A percentile compares a stretch with the other conserved stretches of the same genome.
phyloP scores from a whole-genome alignment of 2,329 filamentous ascomycete species.

The Phialophora expanda region DNA sequence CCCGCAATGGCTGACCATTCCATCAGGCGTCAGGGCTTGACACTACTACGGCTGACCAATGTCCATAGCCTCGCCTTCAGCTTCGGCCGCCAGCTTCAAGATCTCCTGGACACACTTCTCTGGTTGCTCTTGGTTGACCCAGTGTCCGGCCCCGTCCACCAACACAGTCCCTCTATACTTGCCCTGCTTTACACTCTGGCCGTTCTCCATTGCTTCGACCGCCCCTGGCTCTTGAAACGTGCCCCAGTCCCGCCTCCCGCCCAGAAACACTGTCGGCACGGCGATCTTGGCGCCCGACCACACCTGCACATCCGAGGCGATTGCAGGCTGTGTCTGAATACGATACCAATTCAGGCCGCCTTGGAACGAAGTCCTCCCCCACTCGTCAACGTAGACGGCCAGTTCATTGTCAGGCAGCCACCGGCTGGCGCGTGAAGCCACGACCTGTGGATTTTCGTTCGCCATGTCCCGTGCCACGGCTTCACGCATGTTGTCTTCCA shows the following conservation, averaged over 20 bases:
- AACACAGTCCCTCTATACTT: slow-evolving; percentile 58
- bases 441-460: slow-evolving; percentile 51
- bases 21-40: neutral
- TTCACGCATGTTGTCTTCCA: slow-evolving; percentile 63
- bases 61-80: slow-evolving; percentile 5
- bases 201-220: slow-evolving; percentile 61
- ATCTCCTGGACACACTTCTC: slow-evolving; percentile 59
- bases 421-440: slow-evolving; percentile 28
- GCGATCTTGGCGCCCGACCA: slow-evolving; percentile 67
- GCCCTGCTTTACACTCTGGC: slow-evolving; percentile 61
- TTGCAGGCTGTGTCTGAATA: slow-evolving; percentile 59
- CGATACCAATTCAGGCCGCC: slow-evolving; percentile 72
- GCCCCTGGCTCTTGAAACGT: slow-evolving; percentile 70
- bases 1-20: neutral
- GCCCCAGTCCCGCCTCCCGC: slow-evolving; percentile 68
- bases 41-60: neutral
- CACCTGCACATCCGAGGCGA: slow-evolving; percentile 59
- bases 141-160: slow-evolving; percentile 69
- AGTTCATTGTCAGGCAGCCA: slow-evolving; percentile 68
- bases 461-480: slow-evolving; percentile 62
- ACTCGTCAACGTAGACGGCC: slow-evolving; percentile 65
- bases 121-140: slow-evolving; percentile 71
- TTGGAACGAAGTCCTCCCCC: slow-evolving; percentile 66
- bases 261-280: slow-evolving; percentile 66
- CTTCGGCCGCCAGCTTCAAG: slow-evolving; percentile 48